These are phyloP conservation scores for Panicum miliaceum DNA, from an alignment of 176 grass and related monocot genomes.

Conservation along the genomic window DNA sequence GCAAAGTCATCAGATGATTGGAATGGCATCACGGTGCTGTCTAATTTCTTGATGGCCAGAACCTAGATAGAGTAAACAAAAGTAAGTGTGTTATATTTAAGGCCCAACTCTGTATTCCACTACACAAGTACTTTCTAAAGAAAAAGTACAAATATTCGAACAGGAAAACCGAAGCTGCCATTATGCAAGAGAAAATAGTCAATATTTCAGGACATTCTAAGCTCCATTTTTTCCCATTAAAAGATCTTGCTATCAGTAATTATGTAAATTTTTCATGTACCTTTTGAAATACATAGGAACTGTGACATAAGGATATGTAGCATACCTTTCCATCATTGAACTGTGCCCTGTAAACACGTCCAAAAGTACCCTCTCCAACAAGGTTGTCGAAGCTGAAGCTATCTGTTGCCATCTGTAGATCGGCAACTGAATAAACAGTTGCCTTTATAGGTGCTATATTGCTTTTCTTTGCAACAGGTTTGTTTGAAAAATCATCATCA, in stretches of 20 bases:
- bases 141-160: background rate
- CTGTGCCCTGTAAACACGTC: conserved; percentile 86
- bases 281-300: conserved; percentile 18
- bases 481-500: conserved; percentile 83
- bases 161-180: background rate
- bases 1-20: conserved; percentile 87
- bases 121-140: background rate
- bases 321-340: conserved; percentile 92
- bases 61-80: conserved; percentile 61
- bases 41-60: conserved; percentile 94
- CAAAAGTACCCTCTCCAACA: conserved; percentile 93
- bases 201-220: conserved; percentile 10
- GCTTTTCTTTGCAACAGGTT: conserved; percentile 56
- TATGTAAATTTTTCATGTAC: conserved; percentile 24
- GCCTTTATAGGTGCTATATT: conserved; percentile 64
- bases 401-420: conserved; percentile 93
- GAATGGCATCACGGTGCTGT: conserved; percentile 67
- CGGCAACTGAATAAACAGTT: conserved; percentile 90
- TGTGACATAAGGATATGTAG: background rate
- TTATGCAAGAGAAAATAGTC: conserved; percentile 6
- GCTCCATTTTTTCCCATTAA: conserved; percentile 26
- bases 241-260: background rate
- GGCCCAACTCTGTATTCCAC: background rate
- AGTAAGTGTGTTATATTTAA: conserved; percentile 36
- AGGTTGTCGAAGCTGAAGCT: conserved; percentile 88